A percentile compares a stretch with the other conserved stretches of the same genome.
Evolutionary conservation across 768 basidiomycete genomes (phyloP).

Genomic region (Phlebiopsis flavidoalba): DNA sequence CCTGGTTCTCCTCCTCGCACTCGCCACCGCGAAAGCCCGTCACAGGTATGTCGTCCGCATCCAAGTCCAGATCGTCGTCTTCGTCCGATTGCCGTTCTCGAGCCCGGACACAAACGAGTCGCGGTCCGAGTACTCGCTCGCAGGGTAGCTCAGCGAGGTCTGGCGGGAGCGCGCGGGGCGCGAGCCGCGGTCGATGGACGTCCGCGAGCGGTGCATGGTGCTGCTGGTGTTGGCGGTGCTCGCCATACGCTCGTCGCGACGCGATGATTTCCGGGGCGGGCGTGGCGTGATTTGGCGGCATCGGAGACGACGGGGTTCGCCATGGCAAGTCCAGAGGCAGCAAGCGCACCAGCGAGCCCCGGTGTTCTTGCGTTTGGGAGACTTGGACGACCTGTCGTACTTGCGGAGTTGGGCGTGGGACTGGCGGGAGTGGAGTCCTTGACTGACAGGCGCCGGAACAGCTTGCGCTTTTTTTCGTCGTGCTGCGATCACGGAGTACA

Average conservation of each 20-base stretch:
- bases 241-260: conserved; percentile 17
- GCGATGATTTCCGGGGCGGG: conserved; percentile 16
- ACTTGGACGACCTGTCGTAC: conserved; percentile 24
- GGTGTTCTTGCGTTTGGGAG: conserved; percentile 36
- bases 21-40: conserved; percentile 98
- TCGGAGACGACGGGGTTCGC: conserved; percentile 47
- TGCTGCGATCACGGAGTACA: conserved; percentile 19
- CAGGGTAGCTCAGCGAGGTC: conserved; percentile 16
- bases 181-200: conserved; percentile 10
- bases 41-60: conserved; percentile 79
- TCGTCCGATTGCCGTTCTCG: conserved; percentile 17
- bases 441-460: conserved; percentile 16
- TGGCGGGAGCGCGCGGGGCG: conserved; percentile 14
- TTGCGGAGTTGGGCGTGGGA: conserved; percentile 10
- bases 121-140: conserved; percentile 20
- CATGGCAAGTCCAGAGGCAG: conserved; percentile 64
- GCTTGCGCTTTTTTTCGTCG: conserved; percentile 17
- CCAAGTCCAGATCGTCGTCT: conserved; percentile 34
- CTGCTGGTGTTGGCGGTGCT: conserved; percentile 8
- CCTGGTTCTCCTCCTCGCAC: conserved; percentile 78
- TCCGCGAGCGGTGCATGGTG: conserved; percentile 4
- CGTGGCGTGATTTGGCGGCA: conserved; percentile 32
- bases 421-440: conserved; percentile 11
- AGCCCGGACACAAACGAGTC: conserved; percentile 18
- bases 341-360: conserved; percentile 65